Conservation (phyloP, 2,329 filamentous ascomycete genomes). For the Sporothrix protearum region DNA sequence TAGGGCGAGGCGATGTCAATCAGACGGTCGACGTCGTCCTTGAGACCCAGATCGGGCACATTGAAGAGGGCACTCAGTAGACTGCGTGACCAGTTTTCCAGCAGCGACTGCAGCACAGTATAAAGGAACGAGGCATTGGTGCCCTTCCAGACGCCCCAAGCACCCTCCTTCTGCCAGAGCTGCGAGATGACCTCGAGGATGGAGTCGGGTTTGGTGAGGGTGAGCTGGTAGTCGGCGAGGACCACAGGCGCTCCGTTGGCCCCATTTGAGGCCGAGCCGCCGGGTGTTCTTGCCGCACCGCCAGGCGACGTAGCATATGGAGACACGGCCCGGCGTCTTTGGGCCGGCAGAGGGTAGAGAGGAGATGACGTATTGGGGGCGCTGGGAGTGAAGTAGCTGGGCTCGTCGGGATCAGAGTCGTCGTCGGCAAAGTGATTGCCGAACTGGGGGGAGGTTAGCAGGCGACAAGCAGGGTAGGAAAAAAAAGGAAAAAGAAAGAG, state of each 20-base stretch:
- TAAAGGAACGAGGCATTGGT: constrained; percentile 93
- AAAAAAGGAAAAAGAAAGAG: not conserved
- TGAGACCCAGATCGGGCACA: constrained; percentile 76
- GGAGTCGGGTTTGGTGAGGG: constrained; percentile 71
- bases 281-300: not conserved
- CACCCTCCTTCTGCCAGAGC: constrained; percentile 83
- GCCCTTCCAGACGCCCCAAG: constrained; percentile 90
- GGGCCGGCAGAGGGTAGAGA: constrained; percentile 37
- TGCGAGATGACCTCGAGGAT: constrained; percentile 82
- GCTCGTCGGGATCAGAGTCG: constrained; percentile 72
- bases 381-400: constrained; percentile 76
- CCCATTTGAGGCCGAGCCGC: not conserved
- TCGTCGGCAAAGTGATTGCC: constrained; percentile 48
- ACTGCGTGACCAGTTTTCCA: constrained; percentile 90
- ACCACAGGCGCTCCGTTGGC: not conserved
- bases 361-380: constrained; percentile 53
- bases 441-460: not conserved
- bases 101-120: constrained; percentile 75
- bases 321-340: constrained; percentile 27
- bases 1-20: constrained; percentile 71
- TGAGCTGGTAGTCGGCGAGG: constrained; percentile 57
- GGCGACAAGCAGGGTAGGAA: not conserved
- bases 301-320: not conserved
- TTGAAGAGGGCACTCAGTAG: constrained; percentile 88
- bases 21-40: constrained; percentile 73